These are phyloP conservation scores for Mortierella sp. DNA, from an alignment of 371 early-diverging fungal species.

Conservation along the genomic window DNA sequence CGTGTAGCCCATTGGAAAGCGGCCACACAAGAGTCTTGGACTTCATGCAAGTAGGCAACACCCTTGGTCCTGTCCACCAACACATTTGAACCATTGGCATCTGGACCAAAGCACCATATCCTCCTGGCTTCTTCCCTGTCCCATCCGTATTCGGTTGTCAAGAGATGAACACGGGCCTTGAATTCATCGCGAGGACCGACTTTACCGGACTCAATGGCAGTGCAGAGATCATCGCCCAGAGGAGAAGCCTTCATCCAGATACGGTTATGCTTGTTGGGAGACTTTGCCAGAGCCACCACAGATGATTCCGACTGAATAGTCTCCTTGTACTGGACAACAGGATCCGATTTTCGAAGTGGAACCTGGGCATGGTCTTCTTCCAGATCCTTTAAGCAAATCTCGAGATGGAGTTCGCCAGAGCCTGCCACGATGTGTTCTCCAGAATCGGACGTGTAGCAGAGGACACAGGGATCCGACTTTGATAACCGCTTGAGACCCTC, in stretches of 20 bases:
- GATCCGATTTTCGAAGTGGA: slow-evolving; percentile 95
- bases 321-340: slow-evolving; percentile 98
- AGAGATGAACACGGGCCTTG: slow-evolving; percentile 95
- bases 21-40: slow-evolving; percentile 97
- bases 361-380: slow-evolving; percentile 99
- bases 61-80: slow-evolving; percentile 98
- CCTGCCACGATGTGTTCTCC: slow-evolving; percentile 99
- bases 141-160: slow-evolving; percentile 95
- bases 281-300: slow-evolving; percentile 94
- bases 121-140: slow-evolving; percentile 99
- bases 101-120: slow-evolving; percentile 99
- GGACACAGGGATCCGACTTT: slow-evolving; percentile 99
- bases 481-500: slow-evolving; percentile 99
- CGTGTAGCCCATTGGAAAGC: slow-evolving; percentile 97
- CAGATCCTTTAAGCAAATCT: slow-evolving; percentile 99
- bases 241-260: slow-evolving; percentile 98
- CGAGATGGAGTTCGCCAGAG: slow-evolving; percentile 99
- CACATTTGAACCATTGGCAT: slow-evolving; percentile 94
- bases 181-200: slow-evolving; percentile 94
- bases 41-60: slow-evolving; percentile 98
- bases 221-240: slow-evolving; percentile 87
- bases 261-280: slow-evolving; percentile 99
- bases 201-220: slow-evolving; percentile 91
- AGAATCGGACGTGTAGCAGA: slow-evolving; percentile 92
- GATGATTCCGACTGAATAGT: slow-evolving; percentile 91